Evolutionary conservation across 495 filamentous ascomycete species (phyloP), one percentile per base, ranked within the genome.

Genomic region (Pyrenula aspistea): DNA sequence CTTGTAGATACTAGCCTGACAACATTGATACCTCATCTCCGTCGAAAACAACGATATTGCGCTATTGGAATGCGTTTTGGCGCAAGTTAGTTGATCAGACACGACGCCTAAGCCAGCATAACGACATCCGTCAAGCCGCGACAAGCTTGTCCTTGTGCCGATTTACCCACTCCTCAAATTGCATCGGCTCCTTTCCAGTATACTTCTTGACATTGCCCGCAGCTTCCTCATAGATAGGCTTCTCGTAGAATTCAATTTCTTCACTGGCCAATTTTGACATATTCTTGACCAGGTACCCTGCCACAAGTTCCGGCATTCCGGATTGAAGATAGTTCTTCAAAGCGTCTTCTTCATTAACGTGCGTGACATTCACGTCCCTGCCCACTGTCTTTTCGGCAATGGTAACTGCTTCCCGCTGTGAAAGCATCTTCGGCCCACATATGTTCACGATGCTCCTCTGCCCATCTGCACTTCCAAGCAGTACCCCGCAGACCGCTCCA

Each of bases 111-210:
- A n/a, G n/a, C n/a, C n/a, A n/a, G n/a, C n/a, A n/a, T n/a, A n/a
- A n/a, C n/a, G n/a, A 42, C 31, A 42, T 4, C 15, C 4, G 31
- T 42, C 31, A 42, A 15, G 15, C 31, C 4, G 8, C 31, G 15
- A 15, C 15, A 15, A 42, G 4, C 15, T 42, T 42, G 8, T 42
- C 31, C 31, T 42, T 42, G 15, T 42, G 61, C 22, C 68, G 62
- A 55, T 71, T 67, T 49, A 82, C 55, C 80, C 80, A 83, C 24
- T 71, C 60, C 58, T 67, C 62, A 58, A 82, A 75, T 20, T 53
- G 61, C 51, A 68, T 59, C 10, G 80, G 75, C 50, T 73, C 66
- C 21, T 59, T 55, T 0, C 50, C 12, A 1, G 55, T 62, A 52
- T 59, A 64, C 55, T 60, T 64, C 20, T 53, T 56, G 4, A 60